Evolutionary conservation across 2,329 filamentous ascomycete genomes (phyloP).

Genomic region (Phialemonium atrogriseum): DNA sequence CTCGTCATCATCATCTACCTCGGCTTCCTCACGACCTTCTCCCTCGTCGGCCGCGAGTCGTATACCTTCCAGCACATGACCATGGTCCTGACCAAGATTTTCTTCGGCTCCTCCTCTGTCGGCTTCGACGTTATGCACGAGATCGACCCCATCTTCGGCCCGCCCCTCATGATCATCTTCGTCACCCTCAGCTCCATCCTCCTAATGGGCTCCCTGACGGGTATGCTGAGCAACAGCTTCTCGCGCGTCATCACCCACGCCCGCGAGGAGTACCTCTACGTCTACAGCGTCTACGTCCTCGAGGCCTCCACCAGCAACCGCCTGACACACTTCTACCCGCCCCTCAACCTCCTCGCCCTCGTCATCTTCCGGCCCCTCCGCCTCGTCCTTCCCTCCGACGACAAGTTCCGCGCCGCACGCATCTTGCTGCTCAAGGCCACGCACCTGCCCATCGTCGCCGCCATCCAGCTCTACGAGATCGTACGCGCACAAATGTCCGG

Average conservation of each 20-base stretch:
- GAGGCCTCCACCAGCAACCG: constrained; percentile 61
- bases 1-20: constrained; percentile 72
- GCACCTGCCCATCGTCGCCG: constrained; percentile 59
- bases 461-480: constrained; percentile 61
- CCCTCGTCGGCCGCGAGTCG: constrained; percentile 62
- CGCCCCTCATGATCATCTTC: constrained; percentile 62
- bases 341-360: constrained; percentile 67
- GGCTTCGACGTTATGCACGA: constrained; percentile 62
- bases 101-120: constrained; percentile 68
- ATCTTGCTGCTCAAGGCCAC: constrained; percentile 56
- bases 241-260: constrained; percentile 55
- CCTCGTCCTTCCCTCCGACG: constrained; percentile 56
- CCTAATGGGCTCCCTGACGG: constrained; percentile 69
- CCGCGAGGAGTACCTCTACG: constrained; percentile 70
- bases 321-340: constrained; percentile 62
- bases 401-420: constrained; percentile 51
- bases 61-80: constrained; percentile 62
- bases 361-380: constrained; percentile 64
- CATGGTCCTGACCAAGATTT: constrained; percentile 71
- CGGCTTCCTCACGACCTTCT: constrained; percentile 83
- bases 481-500: constrained; percentile 30
- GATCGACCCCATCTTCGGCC: constrained; percentile 51
- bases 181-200: constrained; percentile 71
- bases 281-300: constrained; percentile 59
- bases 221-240: constrained; percentile 71